Evolutionary conservation across 768 basidiomycete genomes (phyloP), one percentile per base, ranked within the genome.

Genomic region (Zangia roseola): DNA sequence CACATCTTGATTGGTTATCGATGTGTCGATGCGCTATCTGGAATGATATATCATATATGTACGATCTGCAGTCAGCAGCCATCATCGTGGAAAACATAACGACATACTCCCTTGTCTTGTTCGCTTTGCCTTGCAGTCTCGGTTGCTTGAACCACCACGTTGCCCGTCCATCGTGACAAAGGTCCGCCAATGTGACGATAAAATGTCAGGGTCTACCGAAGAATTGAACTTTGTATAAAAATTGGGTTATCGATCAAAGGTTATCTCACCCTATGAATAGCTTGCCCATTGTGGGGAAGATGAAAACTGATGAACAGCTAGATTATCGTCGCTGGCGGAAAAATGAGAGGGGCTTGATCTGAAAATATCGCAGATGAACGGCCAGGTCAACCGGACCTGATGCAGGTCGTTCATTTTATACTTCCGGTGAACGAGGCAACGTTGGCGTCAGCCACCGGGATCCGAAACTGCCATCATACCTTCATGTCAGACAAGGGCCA

Each of bases 1-100:
- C 43, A 50, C 49, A 43, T 59, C 53, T 37, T 38, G 52, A 56
- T 55, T 52, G 41, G 59, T 64, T 61, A 67, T 64, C 63, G 63
- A 64, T 66, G 59, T 61, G 59, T 61, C 56, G 57, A 62, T 56
- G 43, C 38, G 20, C 57, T 52, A 56, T 56, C 54, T 45, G 36
- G 31, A 42, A 40, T 52, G 55, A 54, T 50, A 52, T 43, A 25
- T 49, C 38, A 44, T 40, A 36, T 25, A 41, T 53, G 24, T 44
- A 34, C 17, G 53, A 50, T 50, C 48, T 42, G 42, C 44, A n/a
- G 37, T 53, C 59, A 47, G 47, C 49, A 16, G 16, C 23, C 49
- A 24, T 52, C 26, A 42, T 45, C 40, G 42, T 36, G 46, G 46
- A 54, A 48, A 48, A 38, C 10, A 23, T 31, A 19, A 33, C 44